phyloP scores from a whole-genome alignment of 2,329 filamentous ascomycete species.

The Basipetospora chlamydospora region DNA sequence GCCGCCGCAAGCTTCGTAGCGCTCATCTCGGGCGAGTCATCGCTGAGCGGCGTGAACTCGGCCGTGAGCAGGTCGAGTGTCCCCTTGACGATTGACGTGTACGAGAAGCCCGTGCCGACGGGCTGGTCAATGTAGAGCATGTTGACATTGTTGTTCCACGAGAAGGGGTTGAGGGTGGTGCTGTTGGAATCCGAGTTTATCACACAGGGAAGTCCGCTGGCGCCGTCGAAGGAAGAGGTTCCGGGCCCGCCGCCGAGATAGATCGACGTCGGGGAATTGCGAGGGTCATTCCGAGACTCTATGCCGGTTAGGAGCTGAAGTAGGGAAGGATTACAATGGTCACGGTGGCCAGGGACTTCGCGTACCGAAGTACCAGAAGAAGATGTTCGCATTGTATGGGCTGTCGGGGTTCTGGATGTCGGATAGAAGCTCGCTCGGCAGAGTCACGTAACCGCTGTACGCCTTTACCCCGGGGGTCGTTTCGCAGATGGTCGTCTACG shows the following conservation, averaged over 20 bases:
- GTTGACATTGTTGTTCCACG: constrained; percentile 44
- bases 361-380: constrained; percentile 32
- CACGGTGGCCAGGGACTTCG: too few relatives aligned
- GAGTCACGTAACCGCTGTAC: constrained; percentile 40
- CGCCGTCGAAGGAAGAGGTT: constrained; percentile 48
- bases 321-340: too few relatives aligned
- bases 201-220: constrained; percentile 36
- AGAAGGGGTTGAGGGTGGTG: constrained; percentile 45
- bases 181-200: constrained; percentile 36
- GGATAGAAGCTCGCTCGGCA: constrained; percentile 14
- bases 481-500: constrained; percentile 27
- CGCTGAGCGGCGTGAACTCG: constrained; percentile 17
- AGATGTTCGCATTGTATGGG: constrained; percentile 14
- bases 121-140: constrained; percentile 48
- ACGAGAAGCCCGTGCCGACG: constrained; percentile 55
- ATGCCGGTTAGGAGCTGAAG: too few relatives aligned
- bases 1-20: constrained; percentile 21
- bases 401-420: constrained; percentile 8
- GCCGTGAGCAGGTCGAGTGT: constrained; percentile 34
- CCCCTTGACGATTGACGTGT: constrained; percentile 48
- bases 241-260: constrained; percentile 57
- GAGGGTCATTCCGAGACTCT: constrained; percentile 14
- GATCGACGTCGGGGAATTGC: constrained; percentile 21
- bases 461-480: constrained; percentile 11
- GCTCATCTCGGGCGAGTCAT: constrained; percentile 22